Base-by-base conservation (phyloP, 2,329 filamentous ascomycete species). In the Aureobasidium namibiae region DNA sequence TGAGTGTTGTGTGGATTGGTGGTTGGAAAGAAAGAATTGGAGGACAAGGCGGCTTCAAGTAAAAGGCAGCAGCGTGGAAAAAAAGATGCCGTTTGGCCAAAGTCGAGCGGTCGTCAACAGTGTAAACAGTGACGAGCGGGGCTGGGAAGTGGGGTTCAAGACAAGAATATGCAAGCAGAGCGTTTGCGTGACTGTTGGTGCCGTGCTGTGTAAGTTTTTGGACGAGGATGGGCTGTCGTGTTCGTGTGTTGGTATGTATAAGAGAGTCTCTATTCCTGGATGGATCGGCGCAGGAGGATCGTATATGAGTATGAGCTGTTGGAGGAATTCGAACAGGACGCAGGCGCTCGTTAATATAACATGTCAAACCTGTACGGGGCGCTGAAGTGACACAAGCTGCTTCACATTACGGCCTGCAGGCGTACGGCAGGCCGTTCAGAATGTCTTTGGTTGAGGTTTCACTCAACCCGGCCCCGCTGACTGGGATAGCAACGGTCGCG, bases 391-490 rank as follows among this genome's bases (percentile, higher is more conserved):
- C 50, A 54, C 52, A 56, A 56, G 52, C 52, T 56, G 52, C 52
- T 56, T 56, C 52, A 56, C 38, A 56, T 34, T 44, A 56, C 36
- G 50, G 50, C 50, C 21, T 31, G 38, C 39, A 34, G 29, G 39
- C 33, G 39, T 44, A 33, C 36, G 50, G 36, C 52, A 56, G 26
- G 41, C 52, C 39, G 52, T 56, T 56, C 52, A 26, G 39, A 36
- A 57, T 57, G 54, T 57, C 54, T 57, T 57, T 57, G 54, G 54
- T 57, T 57, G 54, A 57, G 54, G 54, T 57, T 57, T 57, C 54
- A 57, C 54, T 48, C 54, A 39, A 48, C 42, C 41, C 54, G 54
- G 54, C 21, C 42, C 39, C 52, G 52, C 52, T 54, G n/a, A 18
- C n/a, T 16, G 26, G 54, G 42, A 48, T 29, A 57, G 18, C 54